Base-by-base conservation (phyloP, 148 eudicot species). In the Bassia scoparia region DNA sequence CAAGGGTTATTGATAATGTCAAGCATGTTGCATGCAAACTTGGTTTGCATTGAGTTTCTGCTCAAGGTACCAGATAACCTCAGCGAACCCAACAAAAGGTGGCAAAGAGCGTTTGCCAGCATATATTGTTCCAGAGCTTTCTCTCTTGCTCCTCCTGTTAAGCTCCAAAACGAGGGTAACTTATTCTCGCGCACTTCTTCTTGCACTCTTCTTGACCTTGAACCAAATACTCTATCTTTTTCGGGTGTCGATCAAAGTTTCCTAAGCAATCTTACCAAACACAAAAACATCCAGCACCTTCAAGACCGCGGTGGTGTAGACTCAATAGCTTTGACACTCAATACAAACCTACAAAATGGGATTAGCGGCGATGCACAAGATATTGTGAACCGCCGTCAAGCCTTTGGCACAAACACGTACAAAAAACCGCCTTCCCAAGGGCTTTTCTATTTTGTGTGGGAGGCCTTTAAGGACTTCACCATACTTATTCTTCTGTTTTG, bases 51-150 rank as follows among this genome's bases (percentile, higher is more conserved):
- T 44, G 84, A 82, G 49, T 7, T 67, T 8, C 27, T 78, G 31
- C 23, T 78, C 7, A 78, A 56, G 13, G 61, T 68, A 14, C 63
- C 79, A 9, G 29, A 75, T 67, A 60, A 58, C 37, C 71, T 75
- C 0, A 78, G 58, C 35, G 37, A 53, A 23, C 74, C 79, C 0
- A 67, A 16, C 74, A 71, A 82, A 33, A 75, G 79, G 62, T 82
- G 84, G 84, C 81, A 75, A n/a, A 48, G 35, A 2, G 84, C 84
- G 1, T 82, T 82, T 27, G 49, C 79, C 29, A 35, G 65, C 71
- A 75, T 82, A 20, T 82, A 82, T 65, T 82, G 61, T 53, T 67
- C 79, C 1, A 74, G 82, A 34, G 84, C 77, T 0, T 29, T 81
- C 18, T 72, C 63, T 9, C 46, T 64, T 2, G 70, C 68, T 30